Conservation (phyloP, 805 yeast genomes). For the Saccharomycopsis selenospora region DNA sequence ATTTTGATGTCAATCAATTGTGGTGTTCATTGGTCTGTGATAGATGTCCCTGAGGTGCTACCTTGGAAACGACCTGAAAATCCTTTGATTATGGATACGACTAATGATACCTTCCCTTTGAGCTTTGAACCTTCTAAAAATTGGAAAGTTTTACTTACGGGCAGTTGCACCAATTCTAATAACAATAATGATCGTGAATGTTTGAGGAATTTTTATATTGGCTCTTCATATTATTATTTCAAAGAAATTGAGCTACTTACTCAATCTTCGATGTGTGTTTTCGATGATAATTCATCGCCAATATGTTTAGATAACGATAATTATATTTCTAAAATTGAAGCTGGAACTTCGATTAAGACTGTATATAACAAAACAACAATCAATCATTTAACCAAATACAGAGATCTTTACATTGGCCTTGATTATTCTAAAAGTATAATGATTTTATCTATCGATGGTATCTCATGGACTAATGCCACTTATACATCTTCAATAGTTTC, state of each 20-base stretch:
- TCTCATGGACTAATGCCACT: slow-evolving; percentile 7
- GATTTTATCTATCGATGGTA: slow-evolving; percentile 8
- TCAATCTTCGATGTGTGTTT: background rate
- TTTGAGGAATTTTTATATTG: background rate
- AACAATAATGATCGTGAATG: background rate
- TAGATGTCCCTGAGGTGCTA: background rate
- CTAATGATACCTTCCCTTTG: slow-evolving; percentile 7
- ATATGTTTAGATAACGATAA: no score
- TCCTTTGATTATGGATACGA: slow-evolving; percentile 1
- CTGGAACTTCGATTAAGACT: background rate
- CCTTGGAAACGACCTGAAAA: background rate
- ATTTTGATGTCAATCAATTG: slow-evolving; percentile 1
- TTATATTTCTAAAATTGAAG: background rate
- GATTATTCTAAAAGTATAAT: background rate
- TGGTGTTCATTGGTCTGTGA: slow-evolving; percentile 6
- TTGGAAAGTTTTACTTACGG: background rate
- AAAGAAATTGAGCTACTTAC: background rate
- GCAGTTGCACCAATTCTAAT: no score
- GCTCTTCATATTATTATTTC: background rate
- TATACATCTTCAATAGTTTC: background rate
- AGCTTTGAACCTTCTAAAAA: background rate
- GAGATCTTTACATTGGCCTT: background rate
- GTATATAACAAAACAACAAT: background rate
- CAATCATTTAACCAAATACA: background rate
- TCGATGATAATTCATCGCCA: background rate